Conservation (phyloP, 768 basidiomycete species). For the Amanita pseudoporphyria region DNA sequence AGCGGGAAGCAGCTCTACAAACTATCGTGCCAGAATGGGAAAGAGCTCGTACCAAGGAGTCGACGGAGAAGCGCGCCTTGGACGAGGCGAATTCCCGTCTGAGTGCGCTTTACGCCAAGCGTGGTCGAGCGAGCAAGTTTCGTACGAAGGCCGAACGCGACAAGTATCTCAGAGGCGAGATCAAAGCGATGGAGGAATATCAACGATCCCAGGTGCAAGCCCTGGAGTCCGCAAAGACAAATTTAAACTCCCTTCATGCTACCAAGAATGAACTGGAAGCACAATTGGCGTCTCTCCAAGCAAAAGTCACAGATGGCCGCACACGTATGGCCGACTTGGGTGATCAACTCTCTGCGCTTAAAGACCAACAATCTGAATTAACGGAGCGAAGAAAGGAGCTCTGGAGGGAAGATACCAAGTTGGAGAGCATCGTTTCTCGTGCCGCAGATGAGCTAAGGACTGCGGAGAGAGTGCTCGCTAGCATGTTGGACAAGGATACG, state of each 20-base stretch:
- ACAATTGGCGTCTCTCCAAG: slow-evolving; percentile 45
- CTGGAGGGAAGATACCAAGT: slow-evolving; percentile 91
- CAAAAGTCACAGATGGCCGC: slow-evolving; percentile 57
- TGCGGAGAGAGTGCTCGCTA: slow-evolving; percentile 68
- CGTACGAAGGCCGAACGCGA: slow-evolving; percentile 79
- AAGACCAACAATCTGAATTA: slow-evolving; percentile 59
- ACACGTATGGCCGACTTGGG: slow-evolving; percentile 43
- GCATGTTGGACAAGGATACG: slow-evolving; percentile 99
- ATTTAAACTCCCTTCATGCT: slow-evolving; percentile 36
- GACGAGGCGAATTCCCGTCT: slow-evolving; percentile 69
- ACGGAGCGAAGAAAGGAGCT: slow-evolving; percentile 82
- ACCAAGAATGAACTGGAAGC: slow-evolving; percentile 49
- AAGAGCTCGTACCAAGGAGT: slow-evolving; percentile 38
- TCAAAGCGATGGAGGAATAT: slow-evolving; percentile 57
- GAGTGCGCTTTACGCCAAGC: slow-evolving; percentile 76
- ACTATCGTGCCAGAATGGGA: slow-evolving; percentile 66
- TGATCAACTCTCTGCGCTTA: slow-evolving; percentile 59
- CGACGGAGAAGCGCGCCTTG: slow-evolving; percentile 51
- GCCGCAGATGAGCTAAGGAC: slow-evolving; percentile 74
- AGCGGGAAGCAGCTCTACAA: slow-evolving; percentile 55
- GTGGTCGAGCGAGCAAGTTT: slow-evolving; percentile 83
- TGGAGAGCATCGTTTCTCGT: slow-evolving; percentile 66
- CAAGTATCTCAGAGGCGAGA: slow-evolving; percentile 70
- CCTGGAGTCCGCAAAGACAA: slow-evolving; percentile 41
- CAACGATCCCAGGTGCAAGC: slow-evolving; percentile 44